Percentiles rank a stretch among this genome's conserved stretches.
phyloP scores from a whole-genome alignment of 2,329 filamentous ascomycete genomes.

The Fusarium circinatum region DNA sequence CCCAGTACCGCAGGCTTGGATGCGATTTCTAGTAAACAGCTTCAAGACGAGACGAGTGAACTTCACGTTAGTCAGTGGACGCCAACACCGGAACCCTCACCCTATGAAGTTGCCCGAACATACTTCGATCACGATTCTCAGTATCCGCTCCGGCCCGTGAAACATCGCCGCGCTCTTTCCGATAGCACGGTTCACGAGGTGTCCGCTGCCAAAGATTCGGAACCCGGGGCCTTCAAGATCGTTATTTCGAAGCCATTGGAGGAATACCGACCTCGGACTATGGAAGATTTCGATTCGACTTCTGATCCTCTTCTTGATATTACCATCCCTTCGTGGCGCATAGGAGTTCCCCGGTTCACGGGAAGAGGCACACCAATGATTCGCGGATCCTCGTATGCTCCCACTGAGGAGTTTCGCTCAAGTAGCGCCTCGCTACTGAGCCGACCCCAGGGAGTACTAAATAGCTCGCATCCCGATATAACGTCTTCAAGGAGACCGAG shows the following conservation, averaged over 20 bases:
- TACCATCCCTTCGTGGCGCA: slow-evolving; percentile 83
- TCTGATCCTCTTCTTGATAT: slow-evolving; percentile 72
- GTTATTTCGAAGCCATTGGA: slow-evolving; percentile 78
- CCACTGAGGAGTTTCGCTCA: slow-evolving; percentile 75
- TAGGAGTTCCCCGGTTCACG: slow-evolving; percentile 86
- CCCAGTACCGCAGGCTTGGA: slow-evolving; percentile 68
- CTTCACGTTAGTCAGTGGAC: slow-evolving; percentile 55
- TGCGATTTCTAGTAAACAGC: slow-evolving; percentile 48
- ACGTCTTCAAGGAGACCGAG: slow-evolving; percentile 50
- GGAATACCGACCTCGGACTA: slow-evolving; percentile 68
- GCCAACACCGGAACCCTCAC: slow-evolving; percentile 53
- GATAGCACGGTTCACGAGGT: slow-evolving; percentile 81
- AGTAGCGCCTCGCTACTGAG: slow-evolving; percentile 65
- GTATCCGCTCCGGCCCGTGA: slow-evolving; percentile 41
- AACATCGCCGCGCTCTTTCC: slow-evolving; percentile 74
- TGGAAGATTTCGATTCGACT: slow-evolving; percentile 63
- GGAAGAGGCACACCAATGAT: slow-evolving; percentile 79
- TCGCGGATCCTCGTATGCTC: slow-evolving; percentile 82
- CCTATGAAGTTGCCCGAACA: slow-evolving; percentile 49
- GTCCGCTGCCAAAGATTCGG: slow-evolving; percentile 61
- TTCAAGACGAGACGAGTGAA: slow-evolving; percentile 42
- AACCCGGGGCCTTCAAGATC: slow-evolving; percentile 79
- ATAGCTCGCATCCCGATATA: slow-evolving; percentile 40
- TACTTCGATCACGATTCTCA: slow-evolving; percentile 44
- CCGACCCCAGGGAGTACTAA: slow-evolving; percentile 47